Base-by-base conservation (phyloP, 2,329 filamentous ascomycete genomes). In the Cytospora chrysosperma region DNA sequence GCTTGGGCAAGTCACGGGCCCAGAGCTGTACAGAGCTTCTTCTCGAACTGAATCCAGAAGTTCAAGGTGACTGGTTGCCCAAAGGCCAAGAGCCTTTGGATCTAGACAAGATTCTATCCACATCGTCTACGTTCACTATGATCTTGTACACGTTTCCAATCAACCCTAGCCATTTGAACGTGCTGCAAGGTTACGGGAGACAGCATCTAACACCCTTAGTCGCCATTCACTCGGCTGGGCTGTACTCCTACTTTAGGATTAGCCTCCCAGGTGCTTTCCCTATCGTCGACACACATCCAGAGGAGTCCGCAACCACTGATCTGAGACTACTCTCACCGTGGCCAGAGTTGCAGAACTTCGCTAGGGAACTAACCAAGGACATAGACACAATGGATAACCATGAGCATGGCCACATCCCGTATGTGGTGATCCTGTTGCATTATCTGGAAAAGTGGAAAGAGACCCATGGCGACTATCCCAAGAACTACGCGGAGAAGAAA, bases 231-330 rank as follows among this genome's bases (percentile, higher is more conserved):
- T 97, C 90, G n/a, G 84, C 90, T 49, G 95, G 95, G 30, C 97
- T 96, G 78, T 96, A 95, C 76, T 91, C 92, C 2, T 91, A 91
- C 69, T 96, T 98, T 74, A 90, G 88, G n/a, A 81, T 96, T 30
- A 82, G 85, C 69, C 79, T 97, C 30, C 89, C 91, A 12, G 81
- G 86, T n/a, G 86, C 88, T 30, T 97, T 96, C 70, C 93, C 94
- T 6, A 90, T 99, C 63, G 91, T 99, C 67, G 94, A 99, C 73
- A 98, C 95, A 52, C 95, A 99, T 72, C 95, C 95, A 0, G 93
- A 96, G 67, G 87, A 92, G 49, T 91, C 92, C 47, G 88, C 92
- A 9, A 95, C 87, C 0, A 88, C 90, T 62, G 95, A 99, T 70
- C 82, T 99, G 37, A 88, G 95, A 56, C 82, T 99, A 15, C 79